A percentile compares a stretch with the other conserved stretches of the same genome.
Conservation (phyloP, 1,139 yeast genomes). For the Yamadazyma taylorii region DNA sequence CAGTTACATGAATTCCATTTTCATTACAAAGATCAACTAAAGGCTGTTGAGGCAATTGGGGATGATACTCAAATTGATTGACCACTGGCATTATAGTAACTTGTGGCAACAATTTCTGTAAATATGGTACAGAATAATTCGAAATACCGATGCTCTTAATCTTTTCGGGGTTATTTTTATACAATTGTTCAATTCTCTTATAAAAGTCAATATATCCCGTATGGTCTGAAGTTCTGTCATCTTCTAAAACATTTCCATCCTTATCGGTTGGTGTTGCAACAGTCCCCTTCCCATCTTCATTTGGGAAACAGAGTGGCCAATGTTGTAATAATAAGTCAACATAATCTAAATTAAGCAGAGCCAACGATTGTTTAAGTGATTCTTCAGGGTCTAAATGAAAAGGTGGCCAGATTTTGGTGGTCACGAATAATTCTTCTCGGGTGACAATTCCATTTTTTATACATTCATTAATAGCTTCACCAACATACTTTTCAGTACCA, state of each 20-base stretch:
- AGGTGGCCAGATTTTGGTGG: slow-evolving; percentile 59
- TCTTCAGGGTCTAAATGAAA: slow-evolving; percentile 32
- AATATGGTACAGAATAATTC: slow-evolving; percentile 30
- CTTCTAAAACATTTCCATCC: slow-evolving; percentile 40
- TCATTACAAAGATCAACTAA: slow-evolving; percentile 28
- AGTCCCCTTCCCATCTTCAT: slow-evolving; percentile 31
- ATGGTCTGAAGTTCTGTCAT: slow-evolving; percentile 35
- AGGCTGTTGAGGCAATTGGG: slow-evolving; percentile 40
- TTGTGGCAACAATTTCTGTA: slow-evolving; percentile 27
- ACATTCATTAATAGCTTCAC: slow-evolving; percentile 48
- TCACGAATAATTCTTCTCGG: slow-evolving; percentile 57
- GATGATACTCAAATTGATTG: slow-evolving; percentile 41
- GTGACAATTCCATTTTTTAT: slow-evolving; percentile 47
- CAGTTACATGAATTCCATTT: slow-evolving; percentile 27
- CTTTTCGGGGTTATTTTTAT: slow-evolving; percentile 23
- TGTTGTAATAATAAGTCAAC: slow-evolving; percentile 59
- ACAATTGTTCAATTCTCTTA: slow-evolving; percentile 43
- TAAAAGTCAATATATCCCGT: slow-evolving; percentile 45
- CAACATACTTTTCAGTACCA: slow-evolving; percentile 48
- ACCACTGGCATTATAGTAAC: slow-evolving; percentile 31
- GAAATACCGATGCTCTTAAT: slow-evolving; percentile 35
- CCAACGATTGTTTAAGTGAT: slow-evolving; percentile 33
- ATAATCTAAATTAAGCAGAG: slow-evolving; percentile 48
- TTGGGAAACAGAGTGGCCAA: slow-evolving; percentile 49
- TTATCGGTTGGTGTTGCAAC: slow-evolving; percentile 33